Evolutionary conservation across 2,329 filamentous ascomycete species (phyloP).

Genomic region (Xylariaceae sp.): DNA sequence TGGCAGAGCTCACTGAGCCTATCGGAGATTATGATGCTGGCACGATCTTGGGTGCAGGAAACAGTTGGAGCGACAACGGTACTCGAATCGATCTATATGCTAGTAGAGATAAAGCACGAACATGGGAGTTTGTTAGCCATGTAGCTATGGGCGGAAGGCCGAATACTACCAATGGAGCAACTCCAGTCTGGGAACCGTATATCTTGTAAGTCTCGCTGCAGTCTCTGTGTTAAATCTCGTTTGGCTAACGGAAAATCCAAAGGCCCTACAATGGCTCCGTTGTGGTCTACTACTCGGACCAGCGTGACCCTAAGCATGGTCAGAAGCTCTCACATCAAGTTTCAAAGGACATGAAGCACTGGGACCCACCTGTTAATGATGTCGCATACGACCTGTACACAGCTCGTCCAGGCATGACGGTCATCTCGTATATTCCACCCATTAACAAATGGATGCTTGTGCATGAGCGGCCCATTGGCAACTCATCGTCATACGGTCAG

Average conservation of each 20-base stretch:
- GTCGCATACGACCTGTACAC: slow-evolving; percentile 65
- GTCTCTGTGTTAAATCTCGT: no score
- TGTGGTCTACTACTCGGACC: slow-evolving; percentile 72
- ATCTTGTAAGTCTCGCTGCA: slow-evolving; percentile 45
- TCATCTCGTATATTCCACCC: slow-evolving; percentile 58
- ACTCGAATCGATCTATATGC: slow-evolving; percentile 74
- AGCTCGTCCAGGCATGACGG: slow-evolving; percentile 72
- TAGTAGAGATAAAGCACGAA: slow-evolving; percentile 61
- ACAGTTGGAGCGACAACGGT: slow-evolving; percentile 61
- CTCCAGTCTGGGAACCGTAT: slow-evolving; percentile 75
- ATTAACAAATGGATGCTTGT: slow-evolving; percentile 65
- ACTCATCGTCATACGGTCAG: slow-evolving; percentile 41
- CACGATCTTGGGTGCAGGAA: slow-evolving; percentile 66
- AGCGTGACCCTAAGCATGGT: slow-evolving; percentile 67
- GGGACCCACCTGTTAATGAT: slow-evolving; percentile 64
- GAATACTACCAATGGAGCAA: slow-evolving; percentile 64
- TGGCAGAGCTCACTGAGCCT: slow-evolving; percentile 65
- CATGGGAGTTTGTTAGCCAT: slow-evolving; percentile 70
- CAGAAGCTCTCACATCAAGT: slow-evolving; percentile 71
- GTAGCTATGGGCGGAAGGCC: slow-evolving; percentile 67
- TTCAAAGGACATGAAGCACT: slow-evolving; percentile 63
- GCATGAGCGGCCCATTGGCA: slow-evolving; percentile 41
- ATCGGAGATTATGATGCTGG: slow-evolving; percentile 64
- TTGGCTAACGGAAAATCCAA: no score
- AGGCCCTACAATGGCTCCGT: slow-evolving; percentile 62